Conservation (phyloP, 768 basidiomycete genomes). For the Sporobolomyces roseus region DNA sequence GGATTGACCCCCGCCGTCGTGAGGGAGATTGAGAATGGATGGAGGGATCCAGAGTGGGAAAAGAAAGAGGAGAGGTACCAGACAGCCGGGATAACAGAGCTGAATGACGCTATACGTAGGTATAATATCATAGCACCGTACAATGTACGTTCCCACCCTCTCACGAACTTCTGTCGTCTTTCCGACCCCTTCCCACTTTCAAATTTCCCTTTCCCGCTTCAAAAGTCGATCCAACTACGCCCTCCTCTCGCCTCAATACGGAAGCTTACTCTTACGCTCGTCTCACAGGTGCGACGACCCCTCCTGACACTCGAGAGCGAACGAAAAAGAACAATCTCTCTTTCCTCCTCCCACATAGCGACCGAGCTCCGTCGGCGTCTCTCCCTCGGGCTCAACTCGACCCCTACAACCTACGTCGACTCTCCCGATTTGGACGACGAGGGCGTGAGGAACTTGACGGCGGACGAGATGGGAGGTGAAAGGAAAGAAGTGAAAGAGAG, state of each 20-base stretch:
- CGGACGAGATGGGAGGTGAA: constrained; percentile 33
- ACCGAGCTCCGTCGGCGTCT: constrained; percentile 24
- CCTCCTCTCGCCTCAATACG: too few species aligned
- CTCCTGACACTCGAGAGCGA: constrained; percentile 61
- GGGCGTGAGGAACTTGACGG: constrained; percentile 17
- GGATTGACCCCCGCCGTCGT: constrained; percentile 43
- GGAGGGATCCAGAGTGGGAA: constrained; percentile 68
- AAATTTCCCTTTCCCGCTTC: too few species aligned
- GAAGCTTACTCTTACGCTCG: too few species aligned
- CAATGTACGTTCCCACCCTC: constrained; percentile 7
- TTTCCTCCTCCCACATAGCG: background rate
- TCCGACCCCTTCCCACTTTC: too few species aligned
- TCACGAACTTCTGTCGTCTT: too few species aligned
- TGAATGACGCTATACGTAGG: constrained; percentile 61
- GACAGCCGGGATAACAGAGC: constrained; percentile 12
- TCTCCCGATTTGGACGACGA: background rate
- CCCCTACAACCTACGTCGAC: too few species aligned
- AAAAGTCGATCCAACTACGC: too few species aligned
- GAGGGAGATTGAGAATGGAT: constrained; percentile 13
- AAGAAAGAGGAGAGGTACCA: constrained; percentile 54
- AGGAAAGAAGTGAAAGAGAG: constrained; percentile 29
- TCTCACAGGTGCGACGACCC: constrained; percentile 59
- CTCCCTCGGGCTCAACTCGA: background rate
- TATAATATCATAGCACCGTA: constrained; percentile 78
- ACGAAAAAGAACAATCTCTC: constrained; percentile 51